Conservation (phyloP, 1,284 basidiomycete species). For the Waitea zeae region DNA sequence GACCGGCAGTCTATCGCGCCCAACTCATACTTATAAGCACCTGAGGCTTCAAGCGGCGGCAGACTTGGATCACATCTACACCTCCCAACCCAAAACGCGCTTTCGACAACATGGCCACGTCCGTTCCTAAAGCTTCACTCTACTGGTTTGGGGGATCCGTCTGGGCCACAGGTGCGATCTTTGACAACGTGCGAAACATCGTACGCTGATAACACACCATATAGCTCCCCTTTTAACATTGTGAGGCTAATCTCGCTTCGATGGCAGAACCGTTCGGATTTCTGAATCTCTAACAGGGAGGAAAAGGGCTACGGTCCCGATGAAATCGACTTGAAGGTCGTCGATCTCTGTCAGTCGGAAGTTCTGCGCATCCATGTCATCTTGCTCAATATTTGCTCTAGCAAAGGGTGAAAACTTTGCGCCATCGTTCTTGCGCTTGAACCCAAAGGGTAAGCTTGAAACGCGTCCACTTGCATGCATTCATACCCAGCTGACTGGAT, state of each 20-base stretch:
- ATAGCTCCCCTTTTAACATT: conserved; percentile 29
- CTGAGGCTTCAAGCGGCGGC: too few relatives aligned
- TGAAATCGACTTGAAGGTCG: conserved; percentile 43
- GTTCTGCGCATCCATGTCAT: not conserved
- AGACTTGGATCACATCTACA: too few relatives aligned
- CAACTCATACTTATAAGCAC: too few relatives aligned
- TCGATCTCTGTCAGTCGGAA: conserved; percentile 34
- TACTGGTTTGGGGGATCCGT: conserved; percentile 37
- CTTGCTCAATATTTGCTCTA: conserved; percentile 11
- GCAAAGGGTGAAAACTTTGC: conserved; percentile 53
- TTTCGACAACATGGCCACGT: too few relatives aligned
- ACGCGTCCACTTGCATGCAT: not conserved
- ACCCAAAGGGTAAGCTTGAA: conserved; percentile 40
- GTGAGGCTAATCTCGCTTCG: conserved; percentile 22
- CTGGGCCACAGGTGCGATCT: conserved; percentile 46
- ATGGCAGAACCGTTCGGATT: too few relatives aligned
- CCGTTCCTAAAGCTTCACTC: conserved; percentile 42
- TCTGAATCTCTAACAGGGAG: too few relatives aligned
- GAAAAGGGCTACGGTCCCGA: conserved; percentile 61
- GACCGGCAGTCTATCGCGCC: too few relatives aligned
- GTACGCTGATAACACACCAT: not conserved
- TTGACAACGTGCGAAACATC: too few relatives aligned
- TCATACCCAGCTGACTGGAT: not conserved
- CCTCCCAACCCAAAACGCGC: too few relatives aligned
- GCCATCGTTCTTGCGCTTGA: conserved; percentile 56